Base-by-base conservation (phyloP, 2,329 filamentous ascomycete genomes). In the Pseudogymnoascus sp. region DNA sequence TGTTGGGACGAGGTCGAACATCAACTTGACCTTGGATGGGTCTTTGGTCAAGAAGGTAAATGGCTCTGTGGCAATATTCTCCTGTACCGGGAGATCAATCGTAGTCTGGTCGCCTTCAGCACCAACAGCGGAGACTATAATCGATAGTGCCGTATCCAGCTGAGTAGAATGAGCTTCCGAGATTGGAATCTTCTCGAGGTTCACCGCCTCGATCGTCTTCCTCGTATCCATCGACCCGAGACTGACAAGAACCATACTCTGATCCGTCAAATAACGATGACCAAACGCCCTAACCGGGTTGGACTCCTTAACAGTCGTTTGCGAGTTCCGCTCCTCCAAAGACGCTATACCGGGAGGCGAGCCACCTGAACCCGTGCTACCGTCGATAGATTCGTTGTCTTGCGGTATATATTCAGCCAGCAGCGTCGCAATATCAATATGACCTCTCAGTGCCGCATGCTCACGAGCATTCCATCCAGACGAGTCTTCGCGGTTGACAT, bases 381-480 rank as follows among this genome's bases (percentile, higher is more conserved):
- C 70, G 35, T 72, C 69, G 4, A 65, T 60, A 21, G 33, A 65
- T n/a, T 67, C 72, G 3, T 67, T 65, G 4, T 66, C 65, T 4
- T 65, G 68, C 2, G 77, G 19, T 29, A 19, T 29, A 33, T 65
- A 69, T 21, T 68, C 82, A 11, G 82, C 83, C 19, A 97, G 81
- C 37, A 85, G 82, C 50, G 82, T 80, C 5, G 92, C 90, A 71
- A 97, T 92, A 1, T 84, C 80, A 68, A 97, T 83, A 73, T 99
- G 93, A 0, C 95, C 95, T 73, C 95, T 83, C 61, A 99, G 78
- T 0, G 93, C 89, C 24, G 95, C 93, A 74, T 99, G 95, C 72
- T 99, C 95, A 72, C 88, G 91, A 0, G 93, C 89, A 2, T 90
- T 95, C 95, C 95, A 99, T 7, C 93, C 93, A 50, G 92, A 97